These are phyloP conservation scores for Erodium chrysanthum DNA, from an alignment of 441 rosid species.

Conservation along the genomic window DNA sequence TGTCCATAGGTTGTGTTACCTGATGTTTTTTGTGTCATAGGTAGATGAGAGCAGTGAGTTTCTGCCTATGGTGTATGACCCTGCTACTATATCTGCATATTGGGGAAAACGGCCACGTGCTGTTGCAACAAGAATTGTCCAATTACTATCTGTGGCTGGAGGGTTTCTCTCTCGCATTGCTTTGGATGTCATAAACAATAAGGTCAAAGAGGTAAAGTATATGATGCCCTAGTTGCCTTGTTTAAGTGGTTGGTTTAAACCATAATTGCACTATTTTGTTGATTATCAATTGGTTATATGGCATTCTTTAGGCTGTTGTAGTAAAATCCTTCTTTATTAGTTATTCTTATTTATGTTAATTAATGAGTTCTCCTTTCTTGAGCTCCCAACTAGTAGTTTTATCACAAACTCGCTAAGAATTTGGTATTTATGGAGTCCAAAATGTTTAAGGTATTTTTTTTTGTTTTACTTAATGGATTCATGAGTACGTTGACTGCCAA, in stretches of 20 bases:
- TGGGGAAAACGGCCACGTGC: constrained; percentile 96
- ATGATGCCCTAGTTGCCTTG: constrained; percentile 11
- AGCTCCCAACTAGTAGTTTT: too few relatives aligned
- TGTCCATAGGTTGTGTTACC: background rate
- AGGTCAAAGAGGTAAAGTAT: constrained; percentile 71
- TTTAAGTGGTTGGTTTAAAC: background rate
- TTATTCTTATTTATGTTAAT: background rate
- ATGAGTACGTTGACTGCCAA: background rate
- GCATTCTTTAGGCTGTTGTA: background rate
- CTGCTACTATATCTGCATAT: constrained; percentile 71
- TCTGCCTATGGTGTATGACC: constrained; percentile 86
- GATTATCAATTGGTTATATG: background rate
- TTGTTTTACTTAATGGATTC: background rate
- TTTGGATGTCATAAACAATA: constrained; percentile 65
- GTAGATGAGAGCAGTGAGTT: constrained; percentile 86
- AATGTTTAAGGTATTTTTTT: background rate
- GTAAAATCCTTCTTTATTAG: background rate
- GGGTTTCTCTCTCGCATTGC: constrained; percentile 80
- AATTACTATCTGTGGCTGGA: constrained; percentile 82
- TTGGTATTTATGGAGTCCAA: background rate
- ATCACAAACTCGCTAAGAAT: background rate
- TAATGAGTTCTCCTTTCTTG: background rate
- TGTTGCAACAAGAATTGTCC: constrained; percentile 68
- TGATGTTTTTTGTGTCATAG: constrained; percentile 28
- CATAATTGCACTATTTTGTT: background rate